Percentiles rank a stretch among this genome's conserved stretches.
Evolutionary conservation across 2,329 filamentous ascomycete species (phyloP).

Genomic region (Claviceps digitariae): DNA sequence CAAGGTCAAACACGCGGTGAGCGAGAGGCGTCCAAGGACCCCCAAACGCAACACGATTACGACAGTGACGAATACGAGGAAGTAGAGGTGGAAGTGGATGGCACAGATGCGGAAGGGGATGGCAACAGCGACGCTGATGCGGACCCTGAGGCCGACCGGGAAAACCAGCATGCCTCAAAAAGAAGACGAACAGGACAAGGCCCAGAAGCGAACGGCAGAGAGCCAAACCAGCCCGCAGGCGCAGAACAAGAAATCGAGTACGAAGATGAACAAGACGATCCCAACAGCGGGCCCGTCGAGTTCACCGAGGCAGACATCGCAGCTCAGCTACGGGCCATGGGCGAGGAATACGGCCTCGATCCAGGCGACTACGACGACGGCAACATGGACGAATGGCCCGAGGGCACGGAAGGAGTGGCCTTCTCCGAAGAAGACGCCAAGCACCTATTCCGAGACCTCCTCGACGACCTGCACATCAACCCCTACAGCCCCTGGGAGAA

Average conservation of each 20-base stretch:
- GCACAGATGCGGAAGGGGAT: slow-evolving; percentile 41
- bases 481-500: slow-evolving; percentile 91
- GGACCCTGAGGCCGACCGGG: not conserved
- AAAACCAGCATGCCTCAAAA: slow-evolving; percentile 40
- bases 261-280: not conserved
- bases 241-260: slow-evolving; percentile 16
- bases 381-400: slow-evolving; percentile 47
- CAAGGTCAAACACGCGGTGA: not conserved
- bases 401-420: slow-evolving; percentile 55
- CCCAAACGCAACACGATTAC: slow-evolving; percentile 21
- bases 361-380: slow-evolving; percentile 63
- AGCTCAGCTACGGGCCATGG: slow-evolving; percentile 82
- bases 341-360: slow-evolving; percentile 67
- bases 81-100: slow-evolving; percentile 45
- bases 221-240: slow-evolving; percentile 20
- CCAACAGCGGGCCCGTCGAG: slow-evolving; percentile 45
- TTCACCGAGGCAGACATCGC: slow-evolving; percentile 93
- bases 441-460: slow-evolving; percentile 69
- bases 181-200: slow-evolving; percentile 40
- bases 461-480: slow-evolving; percentile 69
- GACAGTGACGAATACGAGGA: slow-evolving; percentile 66
- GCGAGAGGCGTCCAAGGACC: slow-evolving; percentile 10
- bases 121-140: slow-evolving; percentile 25
- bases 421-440: slow-evolving; percentile 65
- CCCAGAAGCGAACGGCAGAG: slow-evolving; percentile 38